Evolutionary conservation across 805 yeast genomes (phyloP).

Genomic region (Teunomyces stri): DNA sequence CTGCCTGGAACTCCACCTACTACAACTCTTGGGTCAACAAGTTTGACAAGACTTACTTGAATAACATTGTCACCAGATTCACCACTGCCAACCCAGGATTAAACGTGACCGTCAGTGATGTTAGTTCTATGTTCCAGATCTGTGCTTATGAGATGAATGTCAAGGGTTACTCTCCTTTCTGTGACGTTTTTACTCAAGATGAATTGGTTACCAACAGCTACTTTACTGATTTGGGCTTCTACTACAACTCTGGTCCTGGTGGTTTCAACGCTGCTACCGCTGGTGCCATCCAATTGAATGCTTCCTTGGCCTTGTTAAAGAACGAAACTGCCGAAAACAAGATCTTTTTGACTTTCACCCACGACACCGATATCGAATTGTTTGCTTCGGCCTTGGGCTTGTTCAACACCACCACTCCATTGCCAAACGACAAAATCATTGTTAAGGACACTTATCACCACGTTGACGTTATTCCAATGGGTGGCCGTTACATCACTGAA

Average conservation of each 20-base stretch:
- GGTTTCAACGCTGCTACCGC: constrained; percentile 7
- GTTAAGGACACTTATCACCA: constrained; percentile 11
- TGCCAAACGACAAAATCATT: constrained; percentile 10
- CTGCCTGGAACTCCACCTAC: constrained; percentile 10
- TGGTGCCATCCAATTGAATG: constrained; percentile 10
- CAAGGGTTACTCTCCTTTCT: constrained; percentile 12
- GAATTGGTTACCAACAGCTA: constrained; percentile 12
- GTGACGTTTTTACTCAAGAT: constrained; percentile 13
- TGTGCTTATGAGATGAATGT: constrained; percentile 16
- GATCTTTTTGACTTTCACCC: constrained; percentile 14
- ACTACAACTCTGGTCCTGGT: constrained; percentile 15
- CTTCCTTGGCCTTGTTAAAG: constrained; percentile 10
- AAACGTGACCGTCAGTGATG: constrained; percentile 9
- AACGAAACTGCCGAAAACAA: constrained; percentile 12
- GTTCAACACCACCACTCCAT: constrained; percentile 4
- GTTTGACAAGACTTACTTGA: constrained; percentile 19
- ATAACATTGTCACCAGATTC: constrained; percentile 15
- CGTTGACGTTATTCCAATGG: constrained; percentile 13
- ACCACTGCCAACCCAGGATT: constrained; percentile 14
- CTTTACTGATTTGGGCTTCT: constrained; percentile 10
- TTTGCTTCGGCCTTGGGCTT: constrained; percentile 12
- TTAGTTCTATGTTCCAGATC: constrained; percentile 9
- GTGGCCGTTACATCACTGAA: constrained; percentile 13
- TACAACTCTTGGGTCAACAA: constrained; percentile 15
- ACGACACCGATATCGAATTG: constrained; percentile 14